Evolutionary conservation across 2,329 filamentous ascomycete genomes (phyloP).

Genomic region (Pestalotiopsis sp.): DNA sequence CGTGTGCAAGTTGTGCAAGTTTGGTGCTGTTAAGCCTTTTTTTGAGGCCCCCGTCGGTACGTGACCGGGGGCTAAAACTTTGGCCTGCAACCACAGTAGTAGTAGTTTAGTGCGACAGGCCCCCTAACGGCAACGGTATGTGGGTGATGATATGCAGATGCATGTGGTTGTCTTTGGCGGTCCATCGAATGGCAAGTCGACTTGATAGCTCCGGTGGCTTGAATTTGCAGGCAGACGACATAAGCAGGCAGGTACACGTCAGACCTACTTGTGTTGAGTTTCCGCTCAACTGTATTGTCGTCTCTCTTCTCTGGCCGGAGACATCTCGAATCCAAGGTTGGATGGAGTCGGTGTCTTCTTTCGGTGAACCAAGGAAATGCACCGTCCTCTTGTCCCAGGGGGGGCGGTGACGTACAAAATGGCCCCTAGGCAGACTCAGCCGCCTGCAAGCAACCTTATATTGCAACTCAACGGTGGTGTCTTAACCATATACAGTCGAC

Average conservation of each 20-base stretch:
- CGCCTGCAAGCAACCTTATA: neutral
- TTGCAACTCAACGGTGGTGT: neutral
- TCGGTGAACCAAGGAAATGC: no score
- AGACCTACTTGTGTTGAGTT: neutral
- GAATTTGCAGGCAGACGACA: neutral
- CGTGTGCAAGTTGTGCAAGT: no score
- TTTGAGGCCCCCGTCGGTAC: no score
- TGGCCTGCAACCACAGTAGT: neutral
- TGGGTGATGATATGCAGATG: neutral
- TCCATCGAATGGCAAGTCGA: neutral
- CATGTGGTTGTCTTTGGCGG: neutral
- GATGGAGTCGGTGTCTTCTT: no score
- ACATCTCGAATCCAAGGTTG: no score
- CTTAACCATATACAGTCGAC: neutral
- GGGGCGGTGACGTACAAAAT: neutral
- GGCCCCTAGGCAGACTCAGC: neutral
- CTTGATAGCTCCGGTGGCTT: neutral
- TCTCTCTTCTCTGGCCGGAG: no score
- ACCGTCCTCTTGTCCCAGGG: neutral
- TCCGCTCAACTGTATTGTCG: no score
- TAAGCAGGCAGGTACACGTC: neutral
- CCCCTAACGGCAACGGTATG: neutral
- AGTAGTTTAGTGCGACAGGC: neutral
- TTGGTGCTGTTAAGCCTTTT: no score
- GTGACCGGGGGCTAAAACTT: no score